A percentile compares a stretch with the other conserved stretches of the same genome.
These are phyloP conservation scores for Escallonia rubra DNA, from an alignment of 129 eudicot genomes.

Conservation along the genomic window DNA sequence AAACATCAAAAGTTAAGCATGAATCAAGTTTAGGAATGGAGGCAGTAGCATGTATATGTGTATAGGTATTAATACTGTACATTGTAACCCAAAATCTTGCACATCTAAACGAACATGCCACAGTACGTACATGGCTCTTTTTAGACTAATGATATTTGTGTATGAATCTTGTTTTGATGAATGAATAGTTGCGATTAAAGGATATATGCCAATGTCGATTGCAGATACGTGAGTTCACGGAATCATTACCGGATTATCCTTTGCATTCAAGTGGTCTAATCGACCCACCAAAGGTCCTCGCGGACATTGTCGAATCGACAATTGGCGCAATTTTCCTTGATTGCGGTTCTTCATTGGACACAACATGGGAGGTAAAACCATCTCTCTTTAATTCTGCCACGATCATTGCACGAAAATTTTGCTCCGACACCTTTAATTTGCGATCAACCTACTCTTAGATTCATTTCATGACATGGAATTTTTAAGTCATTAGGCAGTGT, in stretches of 20 bases:
- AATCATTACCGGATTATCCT: slow-evolving; percentile 34
- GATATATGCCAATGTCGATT: neutral
- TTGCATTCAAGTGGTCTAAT: slow-evolving; percentile 48
- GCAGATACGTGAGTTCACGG: slow-evolving; percentile 43
- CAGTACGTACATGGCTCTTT: too few relatives aligned
- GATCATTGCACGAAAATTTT: too few relatives aligned
- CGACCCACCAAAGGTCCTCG: slow-evolving; percentile 58
- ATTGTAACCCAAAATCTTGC: too few relatives aligned
- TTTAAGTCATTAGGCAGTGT: neutral
- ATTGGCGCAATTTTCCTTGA: slow-evolving; percentile 58
- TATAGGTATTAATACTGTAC: too few relatives aligned
- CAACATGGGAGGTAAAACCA: slow-evolving; percentile 47
- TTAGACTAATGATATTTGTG: too few relatives aligned
- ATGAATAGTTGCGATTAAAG: too few relatives aligned
- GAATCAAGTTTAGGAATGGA: too few relatives aligned
- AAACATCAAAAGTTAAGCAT: too few relatives aligned
- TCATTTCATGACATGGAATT: neutral
- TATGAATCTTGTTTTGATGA: too few relatives aligned
- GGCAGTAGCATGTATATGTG: too few relatives aligned
- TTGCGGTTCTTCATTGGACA: slow-evolving; percentile 19
- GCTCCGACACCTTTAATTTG: too few relatives aligned
- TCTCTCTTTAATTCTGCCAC: neutral
- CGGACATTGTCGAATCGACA: slow-evolving; percentile 61
- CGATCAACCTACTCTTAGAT: neutral
- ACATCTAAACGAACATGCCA: too few relatives aligned